Conservation (phyloP, 2,329 filamentous ascomycete species). For the Fusarium oligoseptatum region DNA sequence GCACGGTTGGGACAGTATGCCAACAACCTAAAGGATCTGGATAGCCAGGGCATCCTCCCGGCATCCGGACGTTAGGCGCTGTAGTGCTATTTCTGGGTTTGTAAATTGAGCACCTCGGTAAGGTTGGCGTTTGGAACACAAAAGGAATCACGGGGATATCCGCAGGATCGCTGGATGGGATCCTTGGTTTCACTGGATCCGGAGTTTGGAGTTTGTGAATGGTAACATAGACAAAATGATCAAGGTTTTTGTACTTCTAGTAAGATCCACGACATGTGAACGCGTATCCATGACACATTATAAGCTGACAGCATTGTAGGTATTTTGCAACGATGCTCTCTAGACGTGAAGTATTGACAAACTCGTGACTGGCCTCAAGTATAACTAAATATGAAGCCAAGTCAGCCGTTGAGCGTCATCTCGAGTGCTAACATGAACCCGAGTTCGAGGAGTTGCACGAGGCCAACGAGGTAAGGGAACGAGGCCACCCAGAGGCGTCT, state of each 20-base stretch:
- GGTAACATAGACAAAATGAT: slow-evolving; percentile 9
- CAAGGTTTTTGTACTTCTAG: background rate
- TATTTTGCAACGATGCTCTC: background rate
- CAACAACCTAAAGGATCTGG: slow-evolving; percentile 32
- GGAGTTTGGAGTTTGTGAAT: slow-evolving; percentile 7
- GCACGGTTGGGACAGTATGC: slow-evolving; percentile 31
- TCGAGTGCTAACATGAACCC: background rate
- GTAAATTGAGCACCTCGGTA: background rate
- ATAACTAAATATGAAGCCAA: background rate
- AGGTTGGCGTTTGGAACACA: background rate
- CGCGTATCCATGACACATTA: background rate
- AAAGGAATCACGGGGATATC: background rate
- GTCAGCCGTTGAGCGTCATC: background rate
- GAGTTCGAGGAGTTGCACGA: background rate
- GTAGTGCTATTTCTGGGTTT: background rate
- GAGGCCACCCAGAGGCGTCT: background rate
- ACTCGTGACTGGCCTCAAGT: background rate
- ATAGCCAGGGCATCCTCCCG: slow-evolving; percentile 38
- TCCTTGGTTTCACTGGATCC: background rate
- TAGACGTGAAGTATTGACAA: background rate
- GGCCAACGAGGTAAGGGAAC: background rate
- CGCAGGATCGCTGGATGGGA: slow-evolving; percentile 2
- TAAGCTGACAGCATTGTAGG: background rate
- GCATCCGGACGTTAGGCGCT: background rate
- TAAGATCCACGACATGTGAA: slow-evolving; percentile 4